Percentiles rank a stretch among this genome's conserved stretches.
phyloP scores from a whole-genome alignment of 2,329 filamentous ascomycete species.

The Penicillium sp. region DNA sequence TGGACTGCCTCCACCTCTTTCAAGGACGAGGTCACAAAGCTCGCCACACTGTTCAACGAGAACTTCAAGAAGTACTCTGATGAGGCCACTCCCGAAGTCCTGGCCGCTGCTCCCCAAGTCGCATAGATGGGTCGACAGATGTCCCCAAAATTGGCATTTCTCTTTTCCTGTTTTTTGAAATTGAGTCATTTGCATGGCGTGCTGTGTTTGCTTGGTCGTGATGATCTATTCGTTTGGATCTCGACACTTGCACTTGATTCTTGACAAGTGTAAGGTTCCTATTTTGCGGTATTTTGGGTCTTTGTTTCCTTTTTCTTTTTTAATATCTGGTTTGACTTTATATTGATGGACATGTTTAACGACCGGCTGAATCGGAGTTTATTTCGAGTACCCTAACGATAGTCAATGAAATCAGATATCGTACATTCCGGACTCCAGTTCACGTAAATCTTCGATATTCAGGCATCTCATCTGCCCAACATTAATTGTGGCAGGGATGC shows the following conservation, averaged over 20 bases:
- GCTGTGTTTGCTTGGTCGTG: conserved; percentile 22
- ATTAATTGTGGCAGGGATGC: too few species aligned
- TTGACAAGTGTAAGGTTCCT: conserved; percentile 21
- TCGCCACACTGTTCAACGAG: conserved; percentile 84
- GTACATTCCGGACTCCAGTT: too few species aligned
- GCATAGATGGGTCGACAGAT: conserved; percentile 14
- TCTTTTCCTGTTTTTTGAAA: conserved; percentile 23
- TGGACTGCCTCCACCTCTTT: conserved; percentile 87
- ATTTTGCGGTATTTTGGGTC: conserved; percentile 8
- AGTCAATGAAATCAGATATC: conserved; percentile 20
- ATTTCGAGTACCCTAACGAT: conserved; percentile 14
- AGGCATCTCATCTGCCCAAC: too few species aligned
- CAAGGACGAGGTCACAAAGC: conserved; percentile 82
- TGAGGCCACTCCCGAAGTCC: conserved; percentile 76
- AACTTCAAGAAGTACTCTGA: conserved; percentile 96
- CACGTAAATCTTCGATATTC: too few species aligned
- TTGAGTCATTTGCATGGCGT: conserved; percentile 35
- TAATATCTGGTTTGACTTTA: too few species aligned
- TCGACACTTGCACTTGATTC: conserved; percentile 19
- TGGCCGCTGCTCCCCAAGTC: conserved; percentile 51
- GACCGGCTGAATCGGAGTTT: conserved; percentile 19
- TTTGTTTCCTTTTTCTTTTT: conserved; percentile 6
- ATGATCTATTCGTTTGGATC: conserved; percentile 16
- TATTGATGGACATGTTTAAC: conserved; percentile 12
- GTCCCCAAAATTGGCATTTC: conserved; percentile 25